A percentile compares a stretch with the other conserved stretches of the same genome.
phyloP scores from a whole-genome alignment of 345 rosid genomes.

The thale cress (Arabidopsis thaliana) region TAIR10.1 NC_003075.7:17906001-17906500 shows the following conservation, averaged over 20 bases:
- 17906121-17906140: slow-evolving; percentile 52
- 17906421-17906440: slow-evolving; percentile 77
- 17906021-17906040: slow-evolving; percentile 78
- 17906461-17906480: slow-evolving; percentile 8
- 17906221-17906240: slow-evolving; percentile 5
- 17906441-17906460: slow-evolving; percentile 54
- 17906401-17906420: slow-evolving; percentile 87
- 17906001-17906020: slow-evolving; percentile 78
- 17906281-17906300: slow-evolving; percentile 67
- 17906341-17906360: slow-evolving; percentile 70
- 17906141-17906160: slow-evolving; percentile 49
- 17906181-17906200: slow-evolving; percentile 60
- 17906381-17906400: slow-evolving; percentile 76
- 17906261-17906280: slow-evolving; percentile 65
- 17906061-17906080: slow-evolving; percentile 73
- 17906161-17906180: slow-evolving; percentile 45
- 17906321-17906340: slow-evolving; percentile 70
- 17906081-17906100: slow-evolving; percentile 61
- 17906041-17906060: slow-evolving; percentile 73
- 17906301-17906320: slow-evolving; percentile 66
- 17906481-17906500: not conserved
- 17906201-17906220: slow-evolving; percentile 9
- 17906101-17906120: slow-evolving; percentile 43
- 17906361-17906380: slow-evolving; percentile 85
- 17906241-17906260: slow-evolving; percentile 19